Evolutionary conservation across 164 flowering plant species (phyloP).

Genomic region (Macadamia integrifolia): DNA sequence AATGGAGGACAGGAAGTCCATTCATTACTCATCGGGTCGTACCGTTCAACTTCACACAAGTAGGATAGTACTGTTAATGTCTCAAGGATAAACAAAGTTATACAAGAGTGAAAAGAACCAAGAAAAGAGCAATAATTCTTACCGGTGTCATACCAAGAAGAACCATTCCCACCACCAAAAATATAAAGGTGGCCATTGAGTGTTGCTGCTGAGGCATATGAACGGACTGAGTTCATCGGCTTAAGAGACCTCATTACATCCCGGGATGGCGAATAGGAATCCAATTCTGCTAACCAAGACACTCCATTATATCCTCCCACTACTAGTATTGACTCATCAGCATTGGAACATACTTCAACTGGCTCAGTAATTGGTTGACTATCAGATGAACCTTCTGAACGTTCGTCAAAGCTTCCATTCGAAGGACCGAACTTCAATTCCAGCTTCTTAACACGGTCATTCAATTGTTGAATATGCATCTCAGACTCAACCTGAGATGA

Average conservation of each 20-base stretch:
- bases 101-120: background rate
- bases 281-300: constrained; percentile 31
- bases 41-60: constrained; percentile 62
- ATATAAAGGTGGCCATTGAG: constrained; percentile 29
- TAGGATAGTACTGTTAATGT: background rate
- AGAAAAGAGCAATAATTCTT: constrained; percentile 11
- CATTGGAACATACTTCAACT: background rate
- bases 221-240: constrained; percentile 32
- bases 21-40: constrained; percentile 30
- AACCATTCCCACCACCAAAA: constrained; percentile 39
- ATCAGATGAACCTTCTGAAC: background rate
- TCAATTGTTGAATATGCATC: background rate
- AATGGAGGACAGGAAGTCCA: constrained; percentile 65
- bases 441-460: background rate
- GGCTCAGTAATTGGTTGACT: background rate
- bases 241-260: constrained; percentile 23
- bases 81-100: background rate
- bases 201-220: constrained; percentile 30
- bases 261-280: constrained; percentile 23
- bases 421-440: background rate
- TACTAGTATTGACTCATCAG: constrained; percentile 18
- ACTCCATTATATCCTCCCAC: constrained; percentile 49
- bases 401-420: background rate
- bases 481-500: background rate
- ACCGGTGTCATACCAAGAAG: constrained; percentile 80